Percentiles rank a stretch among this genome's conserved stretches.
Conservation (phyloP, 1,284 basidiomycete species). For the Malassezia yamatoensis region DNA sequence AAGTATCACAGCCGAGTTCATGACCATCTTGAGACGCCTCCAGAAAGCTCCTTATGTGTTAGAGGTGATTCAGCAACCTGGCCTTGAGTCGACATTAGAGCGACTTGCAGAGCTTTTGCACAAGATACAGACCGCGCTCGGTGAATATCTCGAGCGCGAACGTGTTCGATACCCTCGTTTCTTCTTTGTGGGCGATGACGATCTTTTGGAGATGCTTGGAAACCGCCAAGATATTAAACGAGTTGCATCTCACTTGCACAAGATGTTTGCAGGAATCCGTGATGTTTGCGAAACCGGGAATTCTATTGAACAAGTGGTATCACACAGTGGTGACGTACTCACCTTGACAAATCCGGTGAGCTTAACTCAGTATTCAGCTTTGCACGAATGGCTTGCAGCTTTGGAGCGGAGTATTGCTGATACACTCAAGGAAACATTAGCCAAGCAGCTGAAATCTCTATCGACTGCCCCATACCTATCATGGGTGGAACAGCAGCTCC, state of each 20-base stretch:
- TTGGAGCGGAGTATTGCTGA: slow-evolving; percentile 90
- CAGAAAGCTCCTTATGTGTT: slow-evolving; percentile 96
- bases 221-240: slow-evolving; percentile 97
- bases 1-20: slow-evolving; percentile 97
- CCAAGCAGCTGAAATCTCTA: slow-evolving; percentile 67
- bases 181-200: slow-evolving; percentile 99
- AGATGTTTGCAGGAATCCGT: slow-evolving; percentile 98
- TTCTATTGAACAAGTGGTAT: slow-evolving; percentile 31
- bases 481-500: slow-evolving; percentile 89
- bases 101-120: slow-evolving; percentile 87
- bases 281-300: slow-evolving; percentile 70
- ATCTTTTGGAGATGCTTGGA: slow-evolving; percentile 94
- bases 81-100: slow-evolving; percentile 92
- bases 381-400: slow-evolving; percentile 94
- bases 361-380: slow-evolving; percentile 85
- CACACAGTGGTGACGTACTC: slow-evolving; percentile 81
- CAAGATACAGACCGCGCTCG: slow-evolving; percentile 98
- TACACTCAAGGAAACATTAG: slow-evolving; percentile 73
- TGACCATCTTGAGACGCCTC: slow-evolving; percentile 98
- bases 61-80: slow-evolving; percentile 91
- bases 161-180: slow-evolving; percentile 86
- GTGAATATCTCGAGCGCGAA: slow-evolving; percentile 96
- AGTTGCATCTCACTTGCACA: slow-evolving; percentile 97
- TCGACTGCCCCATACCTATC: slow-evolving; percentile 54
- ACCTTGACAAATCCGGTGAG: slow-evolving; percentile 63